Evolutionary conservation across 345 rosid species (phyloP).

Genomic region (sweet orange (Citrus sinensis)): DNA sequence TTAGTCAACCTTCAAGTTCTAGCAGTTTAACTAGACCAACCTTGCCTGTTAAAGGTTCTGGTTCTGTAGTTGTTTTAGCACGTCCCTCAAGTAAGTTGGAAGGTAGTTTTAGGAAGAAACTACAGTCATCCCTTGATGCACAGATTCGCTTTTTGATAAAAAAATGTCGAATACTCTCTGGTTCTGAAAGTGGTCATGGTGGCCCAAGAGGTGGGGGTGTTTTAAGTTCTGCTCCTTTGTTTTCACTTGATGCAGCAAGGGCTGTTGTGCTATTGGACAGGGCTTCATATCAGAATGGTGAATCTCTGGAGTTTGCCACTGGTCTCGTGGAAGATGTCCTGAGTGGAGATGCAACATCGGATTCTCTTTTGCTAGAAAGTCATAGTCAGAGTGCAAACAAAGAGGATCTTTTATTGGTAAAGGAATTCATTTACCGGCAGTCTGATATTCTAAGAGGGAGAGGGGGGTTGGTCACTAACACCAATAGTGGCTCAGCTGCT

Average conservation of each 20-base stretch:
- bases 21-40: slow-evolving; percentile 49
- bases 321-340: slow-evolving; percentile 75
- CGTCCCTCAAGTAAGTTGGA: slow-evolving; percentile 73
- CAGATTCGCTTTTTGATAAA: slow-evolving; percentile 76
- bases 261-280: slow-evolving; percentile 67
- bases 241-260: slow-evolving; percentile 76
- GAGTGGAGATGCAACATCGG: slow-evolving; percentile 65
- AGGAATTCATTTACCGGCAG: slow-evolving; percentile 69
- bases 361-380: slow-evolving; percentile 73
- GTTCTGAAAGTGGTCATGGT: slow-evolving; percentile 50
- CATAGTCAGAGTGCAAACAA: slow-evolving; percentile 50
- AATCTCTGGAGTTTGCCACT: slow-evolving; percentile 64
- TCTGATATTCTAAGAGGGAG: slow-evolving; percentile 76
- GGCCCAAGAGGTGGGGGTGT: slow-evolving; percentile 60
- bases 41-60: slow-evolving; percentile 55
- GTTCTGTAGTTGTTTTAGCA: slow-evolving; percentile 75
- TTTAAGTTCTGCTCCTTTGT: slow-evolving; percentile 60
- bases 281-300: slow-evolving; percentile 40
- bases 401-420: slow-evolving; percentile 59
- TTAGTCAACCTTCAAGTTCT: slow-evolving; percentile 37
- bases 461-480: slow-evolving; percentile 53
- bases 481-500: slow-evolving; percentile 49
- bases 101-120: slow-evolving; percentile 65
- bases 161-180: slow-evolving; percentile 65
- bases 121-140: slow-evolving; percentile 76